Percentiles rank a stretch among this genome's conserved stretches.
phyloP scores from a whole-genome alignment of 208 protist species.

The Trypanosoma boissoni region DNA sequence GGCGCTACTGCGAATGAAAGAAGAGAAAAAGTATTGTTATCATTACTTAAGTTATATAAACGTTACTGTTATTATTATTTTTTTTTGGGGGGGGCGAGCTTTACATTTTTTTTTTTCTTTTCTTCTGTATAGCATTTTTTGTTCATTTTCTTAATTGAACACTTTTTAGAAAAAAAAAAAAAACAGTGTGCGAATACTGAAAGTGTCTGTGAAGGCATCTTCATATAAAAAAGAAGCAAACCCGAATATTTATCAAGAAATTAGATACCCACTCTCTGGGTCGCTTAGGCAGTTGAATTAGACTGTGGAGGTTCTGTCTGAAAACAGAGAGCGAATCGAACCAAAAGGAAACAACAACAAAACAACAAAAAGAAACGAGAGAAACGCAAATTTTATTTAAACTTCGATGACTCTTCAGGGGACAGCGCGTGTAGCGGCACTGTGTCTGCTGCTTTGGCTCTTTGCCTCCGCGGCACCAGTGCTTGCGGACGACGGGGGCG shows the following conservation, averaged over 20 bases:
- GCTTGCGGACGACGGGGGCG: slow-evolving; percentile 35
- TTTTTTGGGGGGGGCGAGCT: too few relatives aligned
- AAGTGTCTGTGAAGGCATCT: not conserved
- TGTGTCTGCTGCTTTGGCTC: slow-evolving; percentile 28
- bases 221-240: not conserved
- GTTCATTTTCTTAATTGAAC: not conserved
- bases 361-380: too few relatives aligned
- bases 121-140: slow-evolving; percentile 7
- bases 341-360: not conserved
- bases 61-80: not conserved
- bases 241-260: too few relatives aligned
- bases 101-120: slow-evolving; percentile 6
- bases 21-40: not conserved
- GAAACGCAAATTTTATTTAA: not conserved
- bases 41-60: too few relatives aligned
- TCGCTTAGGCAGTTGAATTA: too few relatives aligned
- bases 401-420: not conserved
- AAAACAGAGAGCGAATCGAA: not conserved
- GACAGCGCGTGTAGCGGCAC: not conserved
- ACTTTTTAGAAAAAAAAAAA: not conserved
- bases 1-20: not conserved
- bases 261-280: too few relatives aligned
- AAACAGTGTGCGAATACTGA: not conserved
- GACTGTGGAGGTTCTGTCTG: not conserved
- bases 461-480: not conserved